Conservation (phyloP, 2,329 filamentous ascomycete species). For the Claviceps paspali region DNA sequence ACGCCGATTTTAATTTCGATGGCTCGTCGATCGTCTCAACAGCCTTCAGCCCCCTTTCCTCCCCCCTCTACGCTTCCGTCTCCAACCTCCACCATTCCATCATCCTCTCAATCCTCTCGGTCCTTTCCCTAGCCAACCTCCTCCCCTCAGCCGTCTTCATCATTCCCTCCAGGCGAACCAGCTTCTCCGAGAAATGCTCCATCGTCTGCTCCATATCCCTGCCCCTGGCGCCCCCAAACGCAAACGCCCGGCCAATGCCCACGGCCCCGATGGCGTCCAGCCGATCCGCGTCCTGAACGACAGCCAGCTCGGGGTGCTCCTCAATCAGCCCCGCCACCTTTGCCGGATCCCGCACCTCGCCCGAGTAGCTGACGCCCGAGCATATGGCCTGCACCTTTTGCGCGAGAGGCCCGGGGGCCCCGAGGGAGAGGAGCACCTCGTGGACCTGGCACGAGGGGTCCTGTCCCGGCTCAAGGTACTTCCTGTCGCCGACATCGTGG, state of each 20-base stretch:
- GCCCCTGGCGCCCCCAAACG: constrained; percentile 51
- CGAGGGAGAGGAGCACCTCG: constrained; percentile 38
- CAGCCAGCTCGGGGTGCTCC: constrained; percentile 44
- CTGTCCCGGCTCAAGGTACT: constrained; percentile 50
- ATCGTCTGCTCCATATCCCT: constrained; percentile 49
- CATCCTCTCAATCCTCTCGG: constrained; percentile 35
- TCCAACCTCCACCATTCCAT: constrained; percentile 45
- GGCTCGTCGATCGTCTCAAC: no score
- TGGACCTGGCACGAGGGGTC: constrained; percentile 40
- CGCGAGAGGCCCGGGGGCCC: constrained; percentile 43
- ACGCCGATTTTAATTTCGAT: no score
- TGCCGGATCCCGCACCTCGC: constrained; percentile 51
- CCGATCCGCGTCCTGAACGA: constrained; percentile 85
- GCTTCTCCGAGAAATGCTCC: constrained; percentile 62
- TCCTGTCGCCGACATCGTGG: constrained; percentile 83
- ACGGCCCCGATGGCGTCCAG: constrained; percentile 84
- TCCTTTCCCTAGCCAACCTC: constrained; percentile 36
- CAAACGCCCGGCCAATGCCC: constrained; percentile 54
- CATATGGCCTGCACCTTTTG: constrained; percentile 56
- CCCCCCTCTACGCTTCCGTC: constrained; percentile 11
- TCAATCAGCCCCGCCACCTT: constrained; percentile 46
- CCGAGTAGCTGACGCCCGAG: constrained; percentile 61
- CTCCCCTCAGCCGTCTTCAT: constrained; percentile 47
- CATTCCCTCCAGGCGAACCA: constrained; percentile 47
- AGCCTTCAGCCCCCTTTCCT: no score